Percentiles rank a stretch among this genome's conserved stretches.
phyloP scores from a whole-genome alignment of 257 asterid species.

The Fraxinus quadrangulata region DNA sequence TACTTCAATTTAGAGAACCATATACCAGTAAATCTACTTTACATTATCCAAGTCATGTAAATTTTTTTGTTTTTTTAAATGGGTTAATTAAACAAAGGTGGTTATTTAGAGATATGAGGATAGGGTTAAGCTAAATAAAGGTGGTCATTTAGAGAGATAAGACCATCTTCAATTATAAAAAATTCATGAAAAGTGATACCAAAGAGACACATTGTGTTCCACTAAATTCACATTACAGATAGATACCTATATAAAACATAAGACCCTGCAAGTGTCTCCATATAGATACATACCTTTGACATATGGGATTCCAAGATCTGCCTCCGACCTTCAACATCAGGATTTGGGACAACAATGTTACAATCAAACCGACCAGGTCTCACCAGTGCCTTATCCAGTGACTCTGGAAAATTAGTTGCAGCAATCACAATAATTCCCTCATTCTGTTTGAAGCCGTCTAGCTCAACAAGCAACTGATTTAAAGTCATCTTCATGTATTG shows the following conservation, averaged over 20 bases:
- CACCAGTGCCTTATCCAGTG: slow-evolving; percentile 89
- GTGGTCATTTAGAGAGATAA: too few relatives aligned
- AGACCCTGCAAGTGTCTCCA: not conserved
- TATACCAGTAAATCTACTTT: not conserved
- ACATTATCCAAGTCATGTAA: not conserved
- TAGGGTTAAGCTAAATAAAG: not conserved
- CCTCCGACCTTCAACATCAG: slow-evolving; percentile 95
- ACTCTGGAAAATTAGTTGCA: slow-evolving; percentile 91
- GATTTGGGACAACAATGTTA: slow-evolving; percentile 91
- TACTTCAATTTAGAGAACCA: not conserved
- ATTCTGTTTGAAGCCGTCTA: slow-evolving; percentile 94
- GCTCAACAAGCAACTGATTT: slow-evolving; percentile 92
- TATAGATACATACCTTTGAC: slow-evolving; percentile 65
- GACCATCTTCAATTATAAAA: too few relatives aligned
- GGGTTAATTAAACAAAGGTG: not conserved
- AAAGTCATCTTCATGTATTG: slow-evolving; percentile 92
- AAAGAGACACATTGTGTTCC: not conserved
- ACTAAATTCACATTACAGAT: too few relatives aligned
- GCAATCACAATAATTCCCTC: slow-evolving; percentile 94
- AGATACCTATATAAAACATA: not conserved
- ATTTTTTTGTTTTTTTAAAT: too few relatives aligned
- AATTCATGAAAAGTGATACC: too few relatives aligned
- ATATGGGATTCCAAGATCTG: slow-evolving; percentile 92
- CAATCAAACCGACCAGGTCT: slow-evolving; percentile 96
- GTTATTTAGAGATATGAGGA: too few relatives aligned